Conservation (phyloP, 176 grass and related monocot genomes). For the Themeda triandra region DNA sequence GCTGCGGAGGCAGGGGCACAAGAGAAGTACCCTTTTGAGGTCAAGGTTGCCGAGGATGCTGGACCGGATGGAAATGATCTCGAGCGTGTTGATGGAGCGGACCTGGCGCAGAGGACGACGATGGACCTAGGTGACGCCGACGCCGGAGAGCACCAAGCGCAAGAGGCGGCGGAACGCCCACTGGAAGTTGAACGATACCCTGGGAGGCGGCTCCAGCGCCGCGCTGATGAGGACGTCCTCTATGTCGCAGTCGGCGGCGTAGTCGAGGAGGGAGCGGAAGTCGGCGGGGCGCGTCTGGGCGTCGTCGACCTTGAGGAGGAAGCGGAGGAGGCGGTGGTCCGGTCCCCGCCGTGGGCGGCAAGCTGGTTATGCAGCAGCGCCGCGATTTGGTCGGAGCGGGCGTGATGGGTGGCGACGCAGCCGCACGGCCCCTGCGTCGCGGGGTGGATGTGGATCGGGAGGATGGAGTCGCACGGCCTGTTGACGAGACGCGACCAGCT, state of each 20-base stretch:
- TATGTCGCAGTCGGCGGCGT: constrained; percentile 39
- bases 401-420: neutral
- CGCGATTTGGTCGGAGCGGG: neutral
- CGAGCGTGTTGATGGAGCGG: too few species aligned
- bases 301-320: constrained; percentile 22
- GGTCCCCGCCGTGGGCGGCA: neutral
- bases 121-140: neutral
- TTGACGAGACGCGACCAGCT: constrained; percentile 27
- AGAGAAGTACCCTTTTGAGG: constrained; percentile 13
- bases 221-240: constrained; percentile 18
- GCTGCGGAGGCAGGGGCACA: constrained; percentile 32
- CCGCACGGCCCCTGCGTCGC: neutral
- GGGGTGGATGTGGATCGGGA: constrained; percentile 8
- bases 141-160: constrained; percentile 31
- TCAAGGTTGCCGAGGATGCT: neutral
- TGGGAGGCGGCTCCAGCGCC: neutral
- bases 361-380: neutral
- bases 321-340: constrained; percentile 22
- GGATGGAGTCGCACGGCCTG: constrained; percentile 17
- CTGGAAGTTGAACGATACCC: neutral
- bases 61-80: neutral
- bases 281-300: neutral
- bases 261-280: constrained; percentile 35
- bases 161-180: neutral
- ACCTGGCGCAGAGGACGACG: too few species aligned